Base-by-base conservation (phyloP, 495 filamentous ascomycete genomes). In the Xylaria longipes region DNA sequence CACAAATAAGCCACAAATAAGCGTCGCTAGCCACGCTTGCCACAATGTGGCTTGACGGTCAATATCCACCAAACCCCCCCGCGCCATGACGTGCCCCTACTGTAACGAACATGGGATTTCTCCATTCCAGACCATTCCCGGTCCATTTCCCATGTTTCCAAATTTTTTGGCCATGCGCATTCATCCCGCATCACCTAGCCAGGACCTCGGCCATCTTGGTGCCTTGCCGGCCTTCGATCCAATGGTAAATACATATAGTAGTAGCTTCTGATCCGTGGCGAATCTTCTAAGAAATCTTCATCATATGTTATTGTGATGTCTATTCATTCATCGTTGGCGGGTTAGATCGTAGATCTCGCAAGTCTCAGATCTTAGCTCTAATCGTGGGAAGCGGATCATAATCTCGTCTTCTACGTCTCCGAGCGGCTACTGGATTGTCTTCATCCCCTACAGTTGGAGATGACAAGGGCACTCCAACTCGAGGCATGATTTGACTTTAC, bases 41-140 rank as follows among this genome's bases (percentile, higher is more conserved):
- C 64, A 54, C 48, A 56, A 8, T 43, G 48, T 67, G 65, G 65
- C 65, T 67, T 50, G 46, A 63, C 0, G 4, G 7, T 22, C 20
- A 43, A 17, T 63, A 22, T 43, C 60, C 60, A 25, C 60, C 37
- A 15, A 6, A n/a, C n/a, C 22, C 60, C 45, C 25, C 39, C 45
- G 25, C 29, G 14, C 61, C n/a, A 64, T 64, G 61, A 64, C 61
- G 25, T 1, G 9, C 8, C 39, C 25, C 20, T 56, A 14, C 52
- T 56, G 15, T 31, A 56, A 31, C 20, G 9, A 48, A 52, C 43
- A 66, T 66, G 63, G 63, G 17, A 66, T 66, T 66, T 52, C 14
- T 64, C 25, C 25, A 20, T 45, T 48, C 27, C 41, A 33, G 22
- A 0, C 29, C 27, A 50, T 52, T 50, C 20, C 63, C 31, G 45